These are phyloP conservation scores for Potentilla sterilis DNA, from an alignment of 306 rosid species.

Conservation along the genomic window DNA sequence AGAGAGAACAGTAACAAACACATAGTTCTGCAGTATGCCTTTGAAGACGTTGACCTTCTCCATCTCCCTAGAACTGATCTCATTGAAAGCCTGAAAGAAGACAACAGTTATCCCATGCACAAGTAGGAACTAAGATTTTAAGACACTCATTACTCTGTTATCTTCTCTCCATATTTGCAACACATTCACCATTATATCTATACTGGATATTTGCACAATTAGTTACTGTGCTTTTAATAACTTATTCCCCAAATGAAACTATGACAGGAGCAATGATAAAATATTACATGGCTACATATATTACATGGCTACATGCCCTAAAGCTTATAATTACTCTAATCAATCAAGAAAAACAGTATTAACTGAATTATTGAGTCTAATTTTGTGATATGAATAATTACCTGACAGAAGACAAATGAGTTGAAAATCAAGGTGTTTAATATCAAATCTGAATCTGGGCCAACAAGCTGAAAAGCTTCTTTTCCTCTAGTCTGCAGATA, in stretches of 20 bases:
- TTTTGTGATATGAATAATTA: conserved; percentile 31
- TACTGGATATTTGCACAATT: not conserved
- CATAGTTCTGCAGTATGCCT: conserved; percentile 76
- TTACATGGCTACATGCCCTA: not conserved
- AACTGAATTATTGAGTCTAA: conserved; percentile 9
- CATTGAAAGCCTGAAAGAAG: conserved; percentile 76
- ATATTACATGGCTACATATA: not conserved
- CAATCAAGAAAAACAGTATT: not conserved
- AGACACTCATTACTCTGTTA: not conserved
- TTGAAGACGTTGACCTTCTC: conserved; percentile 86
- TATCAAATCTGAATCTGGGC: conserved; percentile 65
- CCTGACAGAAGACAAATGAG: conserved; percentile 97
- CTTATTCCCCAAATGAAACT: not conserved
- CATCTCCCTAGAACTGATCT: conserved; percentile 97
- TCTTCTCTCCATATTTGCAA: not conserved
- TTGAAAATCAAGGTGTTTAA: conserved; percentile 93
- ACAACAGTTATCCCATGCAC: conserved; percentile 13
- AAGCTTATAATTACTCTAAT: not conserved
- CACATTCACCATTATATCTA: not conserved
- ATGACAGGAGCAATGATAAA: not conserved
- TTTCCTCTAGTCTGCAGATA: conserved; percentile 89
- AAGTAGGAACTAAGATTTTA: not conserved
- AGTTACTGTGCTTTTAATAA: not conserved
- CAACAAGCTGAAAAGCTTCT: conserved; percentile 58
- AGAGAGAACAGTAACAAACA: conserved; percentile 69